Evolutionary conservation across 768 basidiomycete genomes (phyloP).

Genomic region (Crepidotus variabilis): DNA sequence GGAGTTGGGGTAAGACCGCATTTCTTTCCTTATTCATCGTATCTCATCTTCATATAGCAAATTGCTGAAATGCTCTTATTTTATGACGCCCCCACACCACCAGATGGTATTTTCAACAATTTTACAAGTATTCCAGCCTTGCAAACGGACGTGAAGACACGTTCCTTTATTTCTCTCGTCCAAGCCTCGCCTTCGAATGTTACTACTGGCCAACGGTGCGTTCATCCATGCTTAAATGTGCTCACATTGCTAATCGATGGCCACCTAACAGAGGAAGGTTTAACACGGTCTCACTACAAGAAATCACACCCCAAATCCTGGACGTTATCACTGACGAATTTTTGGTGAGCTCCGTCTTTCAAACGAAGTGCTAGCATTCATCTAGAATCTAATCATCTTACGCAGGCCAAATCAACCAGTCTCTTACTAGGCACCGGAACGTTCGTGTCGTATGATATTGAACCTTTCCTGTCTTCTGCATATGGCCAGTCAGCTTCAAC

Average conservation of each 20-base stretch:
- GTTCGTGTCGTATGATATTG: slow-evolving; percentile 44
- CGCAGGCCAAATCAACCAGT: slow-evolving; percentile 41
- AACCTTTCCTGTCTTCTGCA: slow-evolving; percentile 43
- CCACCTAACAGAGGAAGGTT: slow-evolving; percentile 25
- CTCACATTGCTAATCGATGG: background rate
- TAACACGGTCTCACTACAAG: slow-evolving; percentile 37
- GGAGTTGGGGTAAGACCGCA: slow-evolving; percentile 27
- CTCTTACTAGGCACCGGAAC: slow-evolving; percentile 23
- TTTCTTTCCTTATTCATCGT: background rate
- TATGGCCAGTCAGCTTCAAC: slow-evolving; percentile 31
- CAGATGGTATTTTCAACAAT: slow-evolving; percentile 47
- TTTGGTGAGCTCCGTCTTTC: slow-evolving; percentile 14
- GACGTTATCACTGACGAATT: slow-evolving; percentile 42
- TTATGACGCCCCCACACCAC: slow-evolving; percentile 53
- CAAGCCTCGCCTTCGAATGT: slow-evolving; percentile 1
- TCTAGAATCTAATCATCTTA: background rate
- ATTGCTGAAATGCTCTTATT: slow-evolving; percentile 38
- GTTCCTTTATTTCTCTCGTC: background rate
- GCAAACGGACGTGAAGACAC: background rate
- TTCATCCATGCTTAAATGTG: background rate
- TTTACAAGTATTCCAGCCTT: slow-evolving; percentile 39
- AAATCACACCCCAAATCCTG: slow-evolving; percentile 32
- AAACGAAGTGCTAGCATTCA: background rate
- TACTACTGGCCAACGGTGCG: background rate
- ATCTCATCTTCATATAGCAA: background rate